Base-by-base conservation (phyloP, 306 rosid species). In the Cicer chorassanicum region DNA sequence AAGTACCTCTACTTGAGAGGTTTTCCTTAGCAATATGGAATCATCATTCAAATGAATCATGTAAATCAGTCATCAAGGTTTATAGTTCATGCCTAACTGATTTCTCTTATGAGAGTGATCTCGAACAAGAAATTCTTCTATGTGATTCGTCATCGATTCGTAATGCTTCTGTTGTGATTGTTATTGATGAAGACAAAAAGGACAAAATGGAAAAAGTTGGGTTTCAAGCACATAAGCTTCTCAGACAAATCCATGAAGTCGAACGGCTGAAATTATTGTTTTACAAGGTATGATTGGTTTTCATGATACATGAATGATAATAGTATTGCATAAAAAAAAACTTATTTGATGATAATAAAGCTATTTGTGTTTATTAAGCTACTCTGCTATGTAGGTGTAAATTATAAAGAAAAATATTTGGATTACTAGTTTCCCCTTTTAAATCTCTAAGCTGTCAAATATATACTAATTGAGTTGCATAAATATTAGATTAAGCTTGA, bases 71-170 rank as follows among this genome's bases (percentile, higher is more conserved):
- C 51, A 78, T 84, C 45, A 74, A 73, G 50, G 13, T 84, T 65
- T 48, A 8, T 48, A 65, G 78, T 49, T 68, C 59, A 2, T 0
- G n/a, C 39, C 53, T 78, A 10, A 78, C 49, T 1, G 77, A 81
- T 54, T 84, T 84, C 69, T 76, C 71, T 67, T 84, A 84, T 61
- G 74, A 77, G 78, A 84, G 87, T 11, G 82, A 84, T 80, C 80
- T 84, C 9, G 78, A 44, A 5, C 77, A 72, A 3, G 71, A 72
- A 1, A 46, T 84, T 9, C 0, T 68, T 62, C 73, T 84, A 1
- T 45, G 36, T 18, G 40, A 84, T 50, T 49, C 74, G 2, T 41
- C 71, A 1, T 80, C 55, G 1, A 45, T 84, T 61, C 57, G n/a
- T 14, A 54, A 48, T 42, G 83, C 87, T 24, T 81, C 87, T 14